Percentiles rank a stretch among this genome's conserved stretches.
phyloP scores from a whole-genome alignment of 1,139 yeast genomes.

The Diutina scorzettiae region DNA sequence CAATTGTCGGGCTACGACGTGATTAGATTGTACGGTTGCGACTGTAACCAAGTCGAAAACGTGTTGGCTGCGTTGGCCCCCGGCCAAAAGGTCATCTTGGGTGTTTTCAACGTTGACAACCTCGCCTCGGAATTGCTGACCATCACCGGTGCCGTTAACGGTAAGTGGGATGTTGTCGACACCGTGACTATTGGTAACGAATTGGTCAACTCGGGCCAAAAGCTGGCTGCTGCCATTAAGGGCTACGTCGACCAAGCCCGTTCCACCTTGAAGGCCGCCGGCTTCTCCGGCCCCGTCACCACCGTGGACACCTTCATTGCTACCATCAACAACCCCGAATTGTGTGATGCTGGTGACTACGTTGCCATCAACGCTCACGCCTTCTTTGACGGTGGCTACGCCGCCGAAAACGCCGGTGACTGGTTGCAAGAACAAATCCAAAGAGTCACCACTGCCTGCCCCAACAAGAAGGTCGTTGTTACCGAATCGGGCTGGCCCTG shows the following conservation, averaged over 20 bases:
- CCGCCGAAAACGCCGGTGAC: slow-evolving; percentile 54
- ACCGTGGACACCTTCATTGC: slow-evolving; percentile 76
- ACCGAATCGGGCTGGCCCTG: slow-evolving; percentile 84
- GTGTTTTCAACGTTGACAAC: slow-evolving; percentile 10
- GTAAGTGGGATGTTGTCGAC: slow-evolving; percentile 58
- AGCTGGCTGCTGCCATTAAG: slow-evolving; percentile 45
- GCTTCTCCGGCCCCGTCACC: slow-evolving; percentile 60
- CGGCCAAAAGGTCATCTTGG: slow-evolving; percentile 11
- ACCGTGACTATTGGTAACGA: slow-evolving; percentile 79
- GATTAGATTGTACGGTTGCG: slow-evolving; percentile 45
- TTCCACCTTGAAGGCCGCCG: slow-evolving; percentile 43
- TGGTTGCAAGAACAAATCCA: slow-evolving; percentile 46
- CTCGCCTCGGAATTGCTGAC: slow-evolving; percentile 29
- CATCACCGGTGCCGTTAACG: slow-evolving; percentile 42
- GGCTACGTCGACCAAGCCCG: slow-evolving; percentile 44
- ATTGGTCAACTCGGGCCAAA: slow-evolving; percentile 57
- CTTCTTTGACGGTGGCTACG: slow-evolving; percentile 61
- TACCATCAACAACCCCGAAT: slow-evolving; percentile 54
- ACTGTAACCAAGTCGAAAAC: slow-evolving; percentile 11
- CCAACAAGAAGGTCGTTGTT: slow-evolving; percentile 27
- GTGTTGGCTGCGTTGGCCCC: slow-evolving; percentile 10
- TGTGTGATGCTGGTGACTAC: slow-evolving; percentile 64
- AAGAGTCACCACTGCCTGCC: slow-evolving; percentile 1
- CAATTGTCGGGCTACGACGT: slow-evolving; percentile 40
- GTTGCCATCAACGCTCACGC: slow-evolving; percentile 77